These are phyloP conservation scores for Suillus subalutaceus DNA, from an alignment of 768 basidiomycete genomes.

Conservation along the genomic window DNA sequence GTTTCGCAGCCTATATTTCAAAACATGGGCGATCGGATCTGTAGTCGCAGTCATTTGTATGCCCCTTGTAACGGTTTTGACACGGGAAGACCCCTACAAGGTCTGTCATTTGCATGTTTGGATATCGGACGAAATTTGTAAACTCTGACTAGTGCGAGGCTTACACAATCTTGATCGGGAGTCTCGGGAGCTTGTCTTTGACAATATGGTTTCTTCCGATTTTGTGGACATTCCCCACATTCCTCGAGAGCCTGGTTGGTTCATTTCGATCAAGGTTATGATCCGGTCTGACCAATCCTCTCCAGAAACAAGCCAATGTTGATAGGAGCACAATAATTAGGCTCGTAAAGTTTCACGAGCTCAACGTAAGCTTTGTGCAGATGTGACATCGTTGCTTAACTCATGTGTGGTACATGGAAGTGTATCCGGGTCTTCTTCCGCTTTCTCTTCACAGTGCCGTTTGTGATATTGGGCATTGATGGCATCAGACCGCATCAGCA, in stretches of 20 bases:
- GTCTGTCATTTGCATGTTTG: conserved; percentile 37
- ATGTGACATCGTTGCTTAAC: neutral
- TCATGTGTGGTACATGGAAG: conserved; percentile 37
- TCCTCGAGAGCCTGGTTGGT: conserved; percentile 62
- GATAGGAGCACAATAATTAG: conserved; percentile 69
- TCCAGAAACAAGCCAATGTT: conserved; percentile 60
- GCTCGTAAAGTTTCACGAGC: conserved; percentile 77
- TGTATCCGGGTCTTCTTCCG: conserved; percentile 73
- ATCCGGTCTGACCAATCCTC: neutral
- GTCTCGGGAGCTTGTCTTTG: conserved; percentile 65
- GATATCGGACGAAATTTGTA: conserved; percentile 7
- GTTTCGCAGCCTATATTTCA: conserved; percentile 79
- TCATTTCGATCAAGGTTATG: conserved; percentile 2
- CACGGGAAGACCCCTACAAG: conserved; percentile 58
- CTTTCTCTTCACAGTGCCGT: conserved; percentile 66
- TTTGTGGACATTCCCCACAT: conserved; percentile 71
- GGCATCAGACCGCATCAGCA: conserved; percentile 64
- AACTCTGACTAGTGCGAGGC: conserved; percentile 58
- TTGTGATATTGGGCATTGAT: conserved; percentile 69
- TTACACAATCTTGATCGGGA: conserved; percentile 69
- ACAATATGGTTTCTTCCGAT: conserved; percentile 78
- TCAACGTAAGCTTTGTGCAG: conserved; percentile 60
- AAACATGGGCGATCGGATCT: conserved; percentile 71
- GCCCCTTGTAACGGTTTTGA: conserved; percentile 70
- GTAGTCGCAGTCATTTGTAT: conserved; percentile 60